phyloP scores from a whole-genome alignment of 106 monocot species.

The Gastrodia elata region DNA sequence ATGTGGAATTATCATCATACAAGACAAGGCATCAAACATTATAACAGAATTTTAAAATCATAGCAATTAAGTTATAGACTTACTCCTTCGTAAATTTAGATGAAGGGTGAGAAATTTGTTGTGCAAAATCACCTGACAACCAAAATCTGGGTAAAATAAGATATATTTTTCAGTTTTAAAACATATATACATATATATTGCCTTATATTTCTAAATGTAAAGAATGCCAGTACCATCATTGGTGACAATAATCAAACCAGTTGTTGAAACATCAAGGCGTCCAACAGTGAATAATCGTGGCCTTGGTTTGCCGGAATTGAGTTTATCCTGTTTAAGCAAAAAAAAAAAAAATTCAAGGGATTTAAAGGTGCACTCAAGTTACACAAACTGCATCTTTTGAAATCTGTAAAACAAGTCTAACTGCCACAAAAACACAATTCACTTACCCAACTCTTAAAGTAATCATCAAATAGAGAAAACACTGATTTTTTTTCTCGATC shows the following conservation, averaged over 20 bases:
- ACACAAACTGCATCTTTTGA: not conserved
- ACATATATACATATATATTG: not conserved
- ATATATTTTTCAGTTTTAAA: not conserved
- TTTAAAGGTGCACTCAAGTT: constrained; percentile 2
- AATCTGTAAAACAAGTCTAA: not conserved
- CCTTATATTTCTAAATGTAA: not conserved
- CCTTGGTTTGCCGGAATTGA: constrained; percentile 68
- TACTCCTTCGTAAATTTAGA: constrained; percentile 91
- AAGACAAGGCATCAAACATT: not conserved
- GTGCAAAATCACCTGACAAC: constrained; percentile 82
- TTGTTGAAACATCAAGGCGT: constrained; percentile 97
- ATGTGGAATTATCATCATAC: not conserved
- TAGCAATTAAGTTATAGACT: constrained; percentile 14
- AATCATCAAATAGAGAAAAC: constrained; percentile 80
- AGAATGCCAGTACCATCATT: constrained; percentile 70
- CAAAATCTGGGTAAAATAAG: not conserved
- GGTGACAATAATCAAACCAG: constrained; percentile 87
- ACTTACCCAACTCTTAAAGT: constrained; percentile 85
- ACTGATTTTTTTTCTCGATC: constrained; percentile 77
- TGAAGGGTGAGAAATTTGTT: constrained; percentile 84
- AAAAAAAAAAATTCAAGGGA: not conserved
- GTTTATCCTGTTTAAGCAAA: constrained; percentile 41
- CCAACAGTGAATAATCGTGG: constrained; percentile 88
- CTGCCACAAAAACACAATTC: not conserved
- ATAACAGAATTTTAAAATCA: not conserved